These are phyloP conservation scores for Corynespora cassiicola DNA, from an alignment of 2,329 filamentous ascomycete species.

Conservation along the genomic window DNA sequence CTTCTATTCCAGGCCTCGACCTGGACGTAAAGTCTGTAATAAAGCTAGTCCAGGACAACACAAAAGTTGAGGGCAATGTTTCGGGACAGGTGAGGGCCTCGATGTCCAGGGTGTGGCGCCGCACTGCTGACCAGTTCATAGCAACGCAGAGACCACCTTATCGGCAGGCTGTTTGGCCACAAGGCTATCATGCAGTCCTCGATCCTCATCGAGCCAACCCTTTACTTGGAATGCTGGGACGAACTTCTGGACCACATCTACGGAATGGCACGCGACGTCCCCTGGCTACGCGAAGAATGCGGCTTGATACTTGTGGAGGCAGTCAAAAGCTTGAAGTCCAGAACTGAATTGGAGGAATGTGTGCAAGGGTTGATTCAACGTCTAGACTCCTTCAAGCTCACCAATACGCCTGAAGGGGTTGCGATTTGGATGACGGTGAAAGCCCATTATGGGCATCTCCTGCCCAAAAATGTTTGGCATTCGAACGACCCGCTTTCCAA, in stretches of 20 bases:
- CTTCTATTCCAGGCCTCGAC: slow-evolving; percentile 38
- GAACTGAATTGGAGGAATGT: slow-evolving; percentile 58
- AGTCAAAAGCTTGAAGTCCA: slow-evolving; percentile 61
- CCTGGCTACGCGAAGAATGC: slow-evolving; percentile 89
- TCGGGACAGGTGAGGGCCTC: slow-evolving; percentile 57
- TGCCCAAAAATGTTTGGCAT: slow-evolving; percentile 76
- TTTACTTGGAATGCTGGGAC: slow-evolving; percentile 64
- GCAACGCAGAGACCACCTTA: slow-evolving; percentile 84
- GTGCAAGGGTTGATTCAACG: slow-evolving; percentile 68
- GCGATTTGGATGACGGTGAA: slow-evolving; percentile 82
- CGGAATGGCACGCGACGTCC: slow-evolving; percentile 78
- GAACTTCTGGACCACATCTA: slow-evolving; percentile 76
- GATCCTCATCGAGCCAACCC: slow-evolving; percentile 67
- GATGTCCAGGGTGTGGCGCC: background rate
- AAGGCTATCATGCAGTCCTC: slow-evolving; percentile 84
- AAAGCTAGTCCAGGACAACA: slow-evolving; percentile 60
- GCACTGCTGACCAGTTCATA: slow-evolving; percentile 53
- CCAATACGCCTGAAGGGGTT: slow-evolving; percentile 85
- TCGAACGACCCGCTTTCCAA: slow-evolving; percentile 73
- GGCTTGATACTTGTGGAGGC: slow-evolving; percentile 81
- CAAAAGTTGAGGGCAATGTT: slow-evolving; percentile 58
- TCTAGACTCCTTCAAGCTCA: slow-evolving; percentile 69
- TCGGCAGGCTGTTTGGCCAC: slow-evolving; percentile 86
- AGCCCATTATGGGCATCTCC: slow-evolving; percentile 66
- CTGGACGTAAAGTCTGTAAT: slow-evolving; percentile 53